Conservation (phyloP, 768 basidiomycete species). For the Suillus fuscotomentosus region DNA sequence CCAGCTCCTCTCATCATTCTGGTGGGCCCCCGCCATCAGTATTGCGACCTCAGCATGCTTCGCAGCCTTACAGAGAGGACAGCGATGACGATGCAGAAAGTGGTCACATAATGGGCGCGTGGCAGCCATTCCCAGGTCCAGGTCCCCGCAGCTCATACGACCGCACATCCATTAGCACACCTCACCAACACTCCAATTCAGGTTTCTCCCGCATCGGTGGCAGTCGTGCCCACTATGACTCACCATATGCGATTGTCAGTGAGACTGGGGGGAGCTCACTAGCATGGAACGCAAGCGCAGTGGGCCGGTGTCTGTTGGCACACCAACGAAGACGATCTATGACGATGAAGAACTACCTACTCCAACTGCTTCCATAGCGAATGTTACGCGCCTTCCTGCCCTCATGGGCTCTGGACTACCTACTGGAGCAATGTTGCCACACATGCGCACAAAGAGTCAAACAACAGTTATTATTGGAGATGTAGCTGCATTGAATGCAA, state of each 20-base stretch:
- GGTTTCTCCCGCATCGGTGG: slow-evolving; percentile 89
- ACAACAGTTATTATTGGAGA: too few species aligned
- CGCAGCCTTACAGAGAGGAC: slow-evolving; percentile 74
- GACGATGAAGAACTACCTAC: too few species aligned
- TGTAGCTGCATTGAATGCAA: too few species aligned
- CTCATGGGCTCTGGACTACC: too few species aligned
- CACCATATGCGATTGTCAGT: slow-evolving; percentile 73
- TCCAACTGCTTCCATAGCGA: too few species aligned
- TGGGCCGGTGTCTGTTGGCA: too few species aligned
- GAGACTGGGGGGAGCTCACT: too few species aligned
- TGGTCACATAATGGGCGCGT: slow-evolving; percentile 93
- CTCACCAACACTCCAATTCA: slow-evolving; percentile 36
- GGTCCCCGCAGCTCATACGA: slow-evolving; percentile 22
- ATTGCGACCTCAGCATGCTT: slow-evolving; percentile 75
- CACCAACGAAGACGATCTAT: too few species aligned
- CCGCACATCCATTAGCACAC: slow-evolving; percentile 25
- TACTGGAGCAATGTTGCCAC: too few species aligned
- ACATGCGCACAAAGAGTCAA: too few species aligned
- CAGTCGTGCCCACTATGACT: slow-evolving; percentile 80
- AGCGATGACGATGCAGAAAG: slow-evolving; percentile 68
- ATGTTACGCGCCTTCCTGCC: too few species aligned
- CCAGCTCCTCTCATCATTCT: slow-evolving; percentile 39
- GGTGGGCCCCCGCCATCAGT: slow-evolving; percentile 64
- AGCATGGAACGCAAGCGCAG: too few species aligned
- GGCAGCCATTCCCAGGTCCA: slow-evolving; percentile 63